These are phyloP conservation scores for Styphnolobium japonicum DNA, from an alignment of 306 rosid genomes.

Conservation along the genomic window DNA sequence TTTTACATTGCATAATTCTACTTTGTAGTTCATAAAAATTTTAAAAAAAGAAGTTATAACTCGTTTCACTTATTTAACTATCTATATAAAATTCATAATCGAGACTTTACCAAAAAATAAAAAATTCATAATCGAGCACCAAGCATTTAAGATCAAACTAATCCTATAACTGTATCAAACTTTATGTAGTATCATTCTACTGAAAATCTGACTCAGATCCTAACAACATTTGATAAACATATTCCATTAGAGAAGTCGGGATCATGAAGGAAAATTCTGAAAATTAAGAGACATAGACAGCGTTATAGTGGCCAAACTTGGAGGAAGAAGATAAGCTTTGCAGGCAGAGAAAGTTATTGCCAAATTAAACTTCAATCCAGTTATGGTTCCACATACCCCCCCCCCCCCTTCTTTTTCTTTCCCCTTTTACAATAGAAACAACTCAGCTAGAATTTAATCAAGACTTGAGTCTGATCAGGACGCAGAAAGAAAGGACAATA, in stretches of 20 bases:
- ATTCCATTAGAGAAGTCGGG: neutral
- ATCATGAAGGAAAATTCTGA: constrained; percentile 6
- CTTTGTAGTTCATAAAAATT: too few species aligned
- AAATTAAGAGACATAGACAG: neutral
- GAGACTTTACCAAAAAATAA: too few species aligned
- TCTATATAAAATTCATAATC: too few species aligned
- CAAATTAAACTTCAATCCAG: neutral
- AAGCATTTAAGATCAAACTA: neutral
- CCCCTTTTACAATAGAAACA: neutral
- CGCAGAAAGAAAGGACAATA: neutral
- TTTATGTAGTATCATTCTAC: neutral
- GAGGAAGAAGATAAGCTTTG: neutral
- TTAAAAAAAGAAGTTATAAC: too few species aligned
- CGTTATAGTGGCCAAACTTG: neutral
- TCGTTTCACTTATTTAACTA: too few species aligned
- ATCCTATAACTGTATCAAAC: neutral
- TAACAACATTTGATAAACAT: neutral
- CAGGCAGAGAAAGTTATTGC: neutral
- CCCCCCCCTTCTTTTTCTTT: too few species aligned
- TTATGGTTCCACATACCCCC: too few species aligned
- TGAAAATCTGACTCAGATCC: neutral
- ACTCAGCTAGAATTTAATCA: neutral
- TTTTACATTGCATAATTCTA: too few species aligned
- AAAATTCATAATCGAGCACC: too few species aligned
- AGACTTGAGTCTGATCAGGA: neutral